Evolutionary conservation across 495 filamentous ascomycete species (phyloP).

Genomic region (Tetracladium setigerum): DNA sequence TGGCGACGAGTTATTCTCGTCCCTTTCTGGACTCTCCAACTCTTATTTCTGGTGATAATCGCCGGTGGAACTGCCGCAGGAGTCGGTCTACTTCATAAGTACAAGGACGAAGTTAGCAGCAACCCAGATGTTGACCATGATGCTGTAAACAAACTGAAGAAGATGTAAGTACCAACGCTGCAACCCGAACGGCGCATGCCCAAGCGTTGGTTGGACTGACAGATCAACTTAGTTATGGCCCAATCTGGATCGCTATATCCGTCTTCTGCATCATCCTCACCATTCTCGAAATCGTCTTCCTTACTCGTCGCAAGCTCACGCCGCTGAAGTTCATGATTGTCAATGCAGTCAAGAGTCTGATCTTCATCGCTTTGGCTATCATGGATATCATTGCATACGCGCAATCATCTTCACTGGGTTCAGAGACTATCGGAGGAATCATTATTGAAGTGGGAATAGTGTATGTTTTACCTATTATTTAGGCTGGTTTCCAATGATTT

Average conservation of each 20-base stretch:
- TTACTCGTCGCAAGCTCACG: conserved; percentile 21
- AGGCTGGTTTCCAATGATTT: background rate
- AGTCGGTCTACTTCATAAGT: no score
- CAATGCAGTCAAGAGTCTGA: conserved; percentile 22
- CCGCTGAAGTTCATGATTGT: conserved; percentile 24
- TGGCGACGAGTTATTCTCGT: conserved; percentile 29
- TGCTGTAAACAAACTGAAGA: no score
- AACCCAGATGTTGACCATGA: no score
- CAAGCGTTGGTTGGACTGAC: no score
- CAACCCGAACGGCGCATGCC: no score
- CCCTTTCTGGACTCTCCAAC: conserved; percentile 28
- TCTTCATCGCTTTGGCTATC: conserved; percentile 23
- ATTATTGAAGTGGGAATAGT: conserved; percentile 11
- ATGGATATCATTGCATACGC: conserved; percentile 11
- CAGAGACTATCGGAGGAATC: background rate
- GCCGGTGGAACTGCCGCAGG: background rate
- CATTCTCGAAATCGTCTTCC: conserved; percentile 24
- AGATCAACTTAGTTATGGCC: conserved; percentile 2
- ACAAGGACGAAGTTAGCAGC: no score
- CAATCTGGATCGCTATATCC: conserved; percentile 15
- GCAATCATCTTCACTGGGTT: background rate
- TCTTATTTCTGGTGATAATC: conserved; percentile 17
- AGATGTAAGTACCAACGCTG: no score
- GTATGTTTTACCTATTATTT: conserved; percentile 9
- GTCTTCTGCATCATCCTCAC: conserved; percentile 19